Conservation (phyloP, 2,329 filamentous ascomycete genomes). For the Lachnellula arida region DNA sequence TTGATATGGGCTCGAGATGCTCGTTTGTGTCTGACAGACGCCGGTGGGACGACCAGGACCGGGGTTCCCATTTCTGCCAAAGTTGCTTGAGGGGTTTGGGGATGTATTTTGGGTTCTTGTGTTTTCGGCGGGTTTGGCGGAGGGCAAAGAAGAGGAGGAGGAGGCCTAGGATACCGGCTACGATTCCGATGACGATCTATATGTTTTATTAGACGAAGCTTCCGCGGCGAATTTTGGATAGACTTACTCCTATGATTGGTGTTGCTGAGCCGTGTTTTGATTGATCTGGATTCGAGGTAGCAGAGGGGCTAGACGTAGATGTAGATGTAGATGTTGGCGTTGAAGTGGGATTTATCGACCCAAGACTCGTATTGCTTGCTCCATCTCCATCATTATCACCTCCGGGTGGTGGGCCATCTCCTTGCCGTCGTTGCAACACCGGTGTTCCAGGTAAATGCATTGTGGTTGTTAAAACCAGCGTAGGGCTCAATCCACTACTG, state of each 20-base stretch:
- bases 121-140: slow-evolving; percentile 39
- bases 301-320: slow-evolving; percentile 1
- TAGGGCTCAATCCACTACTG: background rate
- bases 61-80: slow-evolving; percentile 46
- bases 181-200: slow-evolving; percentile 11
- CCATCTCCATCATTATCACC: background rate
- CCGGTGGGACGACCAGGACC: slow-evolving; percentile 13
- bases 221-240: background rate
- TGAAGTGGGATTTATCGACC: background rate
- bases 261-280: background rate
- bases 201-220: background rate
- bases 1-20: slow-evolving; percentile 36
- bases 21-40: slow-evolving; percentile 30
- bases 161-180: slow-evolving; percentile 18
- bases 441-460: slow-evolving; percentile 9
- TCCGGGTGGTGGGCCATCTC: background rate
- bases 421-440: background rate
- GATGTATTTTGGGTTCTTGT: slow-evolving; percentile 46
- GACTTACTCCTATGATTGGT: slow-evolving; percentile 7
- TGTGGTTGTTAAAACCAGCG: slow-evolving; percentile 5
- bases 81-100: slow-evolving; percentile 45
- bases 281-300: background rate
- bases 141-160: slow-evolving; percentile 18
- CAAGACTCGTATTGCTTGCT: background rate
- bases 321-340: background rate